A percentile compares a stretch with the other conserved stretches of the same genome.
phyloP scores from a whole-genome alignment of 352 stramenopile species.

The Phytophthora gonapodyides region DNA sequence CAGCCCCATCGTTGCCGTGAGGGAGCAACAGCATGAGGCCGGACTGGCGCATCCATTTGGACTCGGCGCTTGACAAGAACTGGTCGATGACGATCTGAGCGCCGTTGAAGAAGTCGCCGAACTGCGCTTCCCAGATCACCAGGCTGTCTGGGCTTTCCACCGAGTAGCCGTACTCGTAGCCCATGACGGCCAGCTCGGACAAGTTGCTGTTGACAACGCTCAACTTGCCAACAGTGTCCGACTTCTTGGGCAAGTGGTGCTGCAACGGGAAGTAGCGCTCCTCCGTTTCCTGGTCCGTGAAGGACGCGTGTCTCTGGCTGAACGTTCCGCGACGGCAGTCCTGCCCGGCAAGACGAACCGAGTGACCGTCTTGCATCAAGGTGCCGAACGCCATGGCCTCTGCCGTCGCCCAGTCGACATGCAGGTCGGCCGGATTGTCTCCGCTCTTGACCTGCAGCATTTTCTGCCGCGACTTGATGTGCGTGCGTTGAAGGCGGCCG shows the following conservation, averaged over 20 bases:
- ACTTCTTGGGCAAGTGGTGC: constrained; percentile 51
- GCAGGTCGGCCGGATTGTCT: constrained; percentile 38
- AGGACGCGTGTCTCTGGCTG: constrained; percentile 86
- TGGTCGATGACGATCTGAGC: constrained; percentile 91
- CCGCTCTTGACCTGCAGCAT: constrained; percentile 53
- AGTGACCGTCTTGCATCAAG: constrained; percentile 80
- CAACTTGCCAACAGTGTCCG: constrained; percentile 45
- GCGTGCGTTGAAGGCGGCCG: constrained; percentile 75
- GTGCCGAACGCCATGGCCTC: constrained; percentile 90
- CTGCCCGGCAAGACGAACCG: constrained; percentile 86
- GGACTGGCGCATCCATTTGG: constrained; percentile 91
- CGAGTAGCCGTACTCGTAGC: constrained; percentile 91
- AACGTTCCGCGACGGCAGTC: constrained; percentile 91
- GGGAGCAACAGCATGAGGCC: constrained; percentile 84
- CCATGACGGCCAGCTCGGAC: constrained; percentile 89
- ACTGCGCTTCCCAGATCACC: constrained; percentile 92
- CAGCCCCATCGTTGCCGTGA: constrained; percentile 88
- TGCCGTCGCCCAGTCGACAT: constrained; percentile 88
- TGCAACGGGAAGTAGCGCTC: constrained; percentile 79
- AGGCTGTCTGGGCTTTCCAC: constrained; percentile 82
- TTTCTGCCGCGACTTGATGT: constrained; percentile 77
- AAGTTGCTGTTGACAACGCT: constrained; percentile 84
- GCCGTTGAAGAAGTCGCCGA: constrained; percentile 91
- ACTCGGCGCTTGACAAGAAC: constrained; percentile 85
- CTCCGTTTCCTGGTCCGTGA: constrained; percentile 81